A percentile compares a stretch with the other conserved stretches of the same genome.
Evolutionary conservation across 805 yeast species (phyloP).

Genomic region (Wickerhamomyces chambardii): DNA sequence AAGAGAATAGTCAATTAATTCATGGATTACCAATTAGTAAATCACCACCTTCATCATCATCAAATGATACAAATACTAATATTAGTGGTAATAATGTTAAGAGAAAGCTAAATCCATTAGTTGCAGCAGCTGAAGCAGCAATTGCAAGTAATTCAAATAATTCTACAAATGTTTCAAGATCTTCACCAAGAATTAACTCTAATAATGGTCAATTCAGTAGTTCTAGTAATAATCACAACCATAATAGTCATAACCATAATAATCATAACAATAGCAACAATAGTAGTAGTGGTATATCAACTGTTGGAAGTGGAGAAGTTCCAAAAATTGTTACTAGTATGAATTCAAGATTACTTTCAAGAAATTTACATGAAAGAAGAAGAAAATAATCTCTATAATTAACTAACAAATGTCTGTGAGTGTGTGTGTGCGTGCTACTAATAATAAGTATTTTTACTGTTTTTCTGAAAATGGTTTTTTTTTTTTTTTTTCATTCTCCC

Average conservation of each 20-base stretch:
- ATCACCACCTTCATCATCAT: conserved; percentile 1
- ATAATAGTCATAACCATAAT: background rate
- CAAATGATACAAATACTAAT: background rate
- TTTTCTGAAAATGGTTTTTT: too few relatives aligned
- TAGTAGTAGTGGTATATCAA: background rate
- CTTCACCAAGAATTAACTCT: background rate
- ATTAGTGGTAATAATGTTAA: background rate
- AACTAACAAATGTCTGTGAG: too few relatives aligned
- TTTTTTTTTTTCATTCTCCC: too few relatives aligned
- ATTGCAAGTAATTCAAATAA: conserved; percentile 2
- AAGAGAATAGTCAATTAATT: conserved; percentile 12
- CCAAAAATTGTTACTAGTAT: conserved; percentile 35
- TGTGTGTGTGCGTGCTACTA: too few relatives aligned
- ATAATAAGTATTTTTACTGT: too few relatives aligned
- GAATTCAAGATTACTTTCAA: conserved; percentile 54
- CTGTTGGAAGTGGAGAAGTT: conserved; percentile 3
- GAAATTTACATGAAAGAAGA: conserved; percentile 37
- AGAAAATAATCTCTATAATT: conserved; percentile 10
- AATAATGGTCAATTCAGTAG: too few relatives aligned
- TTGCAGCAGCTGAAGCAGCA: conserved; percentile 19
- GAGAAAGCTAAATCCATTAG: conserved; percentile 4
- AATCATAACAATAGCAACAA: background rate
- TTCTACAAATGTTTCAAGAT: background rate
- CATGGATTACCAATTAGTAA: conserved; percentile 23
- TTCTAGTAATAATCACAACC: conserved; percentile 3